Evolutionary conservation across 23 red algal genomes (phyloP), one percentile per base, ranked within the genome.

Genomic region (Chondrus crispus): DNA sequence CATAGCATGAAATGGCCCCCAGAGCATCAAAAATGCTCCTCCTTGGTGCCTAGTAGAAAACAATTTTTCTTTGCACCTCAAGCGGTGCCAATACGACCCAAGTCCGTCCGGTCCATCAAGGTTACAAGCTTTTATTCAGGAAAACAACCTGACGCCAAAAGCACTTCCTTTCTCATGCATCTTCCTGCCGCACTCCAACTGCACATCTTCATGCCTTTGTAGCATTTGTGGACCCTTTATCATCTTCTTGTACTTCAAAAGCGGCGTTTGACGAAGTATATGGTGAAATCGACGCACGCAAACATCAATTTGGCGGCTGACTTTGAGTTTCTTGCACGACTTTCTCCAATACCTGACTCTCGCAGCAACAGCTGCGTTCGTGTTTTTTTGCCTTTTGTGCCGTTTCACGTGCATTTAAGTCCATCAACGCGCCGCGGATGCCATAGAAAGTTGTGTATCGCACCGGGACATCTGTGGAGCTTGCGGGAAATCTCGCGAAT

Each of bases 1-100:
- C 71, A 46, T 76, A 24, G 39, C 43, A 76, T 40, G 71, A 76
- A 48, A 43, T 76, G 71, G 71, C 26, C 44, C 71, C 71, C 71
- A 76, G 43, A 76, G n/a, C 71, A 76, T 76, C 28, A 76, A 24
- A 24, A 24, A 76, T 46, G 33, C 44, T 38, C 71, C 26, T 46
- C 71, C 71, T 38, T 1, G 66, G 16, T 72, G 66, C 14, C 66
- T 13, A 72, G 66, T 72, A 18, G 66, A 76, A 76, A 76, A 46
- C 28, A 38, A 8, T 20, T 40, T 48, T 9, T 43, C 39, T 76
- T 76, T 20, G n/a, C 39, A 40, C 37, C 71, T 43, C 19, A 76
- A 37, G 43, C 19, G 30, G 43, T 76, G 71, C 71, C 71, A 76
- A 76, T 76, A 76, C 71, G 71, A 76, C 24, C 28, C 5, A 8